phyloP scores from a whole-genome alignment of 257 asterid species.

The Nemophila menziesii region DNA sequence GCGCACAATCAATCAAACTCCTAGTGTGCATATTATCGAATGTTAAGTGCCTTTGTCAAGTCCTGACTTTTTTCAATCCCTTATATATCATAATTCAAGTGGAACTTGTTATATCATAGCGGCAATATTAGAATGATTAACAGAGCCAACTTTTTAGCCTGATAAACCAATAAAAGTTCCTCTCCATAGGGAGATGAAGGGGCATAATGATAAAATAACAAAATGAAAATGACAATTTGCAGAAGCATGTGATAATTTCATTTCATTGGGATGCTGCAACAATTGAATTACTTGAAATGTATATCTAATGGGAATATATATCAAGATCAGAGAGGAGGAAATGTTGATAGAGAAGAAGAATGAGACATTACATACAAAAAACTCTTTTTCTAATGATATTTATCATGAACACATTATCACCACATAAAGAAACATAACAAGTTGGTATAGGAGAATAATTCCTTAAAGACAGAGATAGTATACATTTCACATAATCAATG shows the following conservation, averaged over 20 bases:
- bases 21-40: no score
- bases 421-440: constrained; percentile 9
- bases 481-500: constrained; percentile 19
- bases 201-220: no score
- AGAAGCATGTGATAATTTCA: not conserved
- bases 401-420: constrained; percentile 10
- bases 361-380: constrained; percentile 12
- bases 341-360: constrained; percentile 15
- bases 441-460: not conserved
- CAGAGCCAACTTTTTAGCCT: no score
- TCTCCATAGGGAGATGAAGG: no score
- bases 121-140: no score
- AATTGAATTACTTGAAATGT: not conserved
- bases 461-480: no score
- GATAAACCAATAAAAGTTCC: no score
- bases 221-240: not conserved
- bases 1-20: not conserved
- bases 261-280: not conserved
- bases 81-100: no score
- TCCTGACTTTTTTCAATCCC: no score
- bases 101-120: no score
- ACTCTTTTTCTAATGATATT: constrained; percentile 15
- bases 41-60: no score
- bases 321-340: constrained; percentile 7
- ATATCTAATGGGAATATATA: not conserved